phyloP scores from a whole-genome alignment of 257 asterid genomes.

The Voacanga thouarsii region DNA sequence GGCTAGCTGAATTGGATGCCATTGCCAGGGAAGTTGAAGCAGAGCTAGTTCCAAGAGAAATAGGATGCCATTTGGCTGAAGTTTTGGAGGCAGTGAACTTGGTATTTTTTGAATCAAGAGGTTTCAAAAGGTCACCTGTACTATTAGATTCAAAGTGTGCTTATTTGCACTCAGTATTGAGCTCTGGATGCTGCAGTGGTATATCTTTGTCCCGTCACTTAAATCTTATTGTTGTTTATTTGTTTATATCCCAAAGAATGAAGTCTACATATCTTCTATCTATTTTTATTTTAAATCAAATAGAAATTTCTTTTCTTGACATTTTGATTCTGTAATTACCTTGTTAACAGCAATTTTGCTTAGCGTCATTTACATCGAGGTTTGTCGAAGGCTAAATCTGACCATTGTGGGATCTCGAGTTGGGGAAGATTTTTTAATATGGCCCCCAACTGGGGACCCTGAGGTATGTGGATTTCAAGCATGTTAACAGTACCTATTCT shows the following conservation, averaged over 20 bases:
- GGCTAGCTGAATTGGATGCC: constrained; percentile 74
- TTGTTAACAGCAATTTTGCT: constrained; percentile 75
- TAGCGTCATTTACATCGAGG: constrained; percentile 91
- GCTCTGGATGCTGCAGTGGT: constrained; percentile 78
- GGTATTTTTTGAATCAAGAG: constrained; percentile 67
- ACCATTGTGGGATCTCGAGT: constrained; percentile 93
- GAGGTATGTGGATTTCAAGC: constrained; percentile 52
- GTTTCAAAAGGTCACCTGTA: constrained; percentile 75
- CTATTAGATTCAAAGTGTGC: constrained; percentile 73
- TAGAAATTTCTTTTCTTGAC: constrained; percentile 11
- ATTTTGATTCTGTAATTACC: constrained; percentile 14
- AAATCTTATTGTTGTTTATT: neutral
- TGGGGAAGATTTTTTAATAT: constrained; percentile 95
- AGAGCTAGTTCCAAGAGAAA: constrained; percentile 73
- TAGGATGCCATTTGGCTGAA: constrained; percentile 74
- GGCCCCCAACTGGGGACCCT: constrained; percentile 93
- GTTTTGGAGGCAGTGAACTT: constrained; percentile 84
- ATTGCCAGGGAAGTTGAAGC: constrained; percentile 90
- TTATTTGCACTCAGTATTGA: constrained; percentile 80
- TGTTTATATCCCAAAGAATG: constrained; percentile 7
- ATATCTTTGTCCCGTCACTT: constrained; percentile 17
- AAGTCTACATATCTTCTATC: neutral
- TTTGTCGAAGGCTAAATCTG: constrained; percentile 85
- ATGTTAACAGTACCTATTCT: neutral
- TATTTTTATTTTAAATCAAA: neutral